A percentile compares a stretch with the other conserved stretches of the same genome.
These are phyloP conservation scores for Zanthoxylum bungeanum DNA, from an alignment of 345 rosid species.

Conservation along the genomic window DNA sequence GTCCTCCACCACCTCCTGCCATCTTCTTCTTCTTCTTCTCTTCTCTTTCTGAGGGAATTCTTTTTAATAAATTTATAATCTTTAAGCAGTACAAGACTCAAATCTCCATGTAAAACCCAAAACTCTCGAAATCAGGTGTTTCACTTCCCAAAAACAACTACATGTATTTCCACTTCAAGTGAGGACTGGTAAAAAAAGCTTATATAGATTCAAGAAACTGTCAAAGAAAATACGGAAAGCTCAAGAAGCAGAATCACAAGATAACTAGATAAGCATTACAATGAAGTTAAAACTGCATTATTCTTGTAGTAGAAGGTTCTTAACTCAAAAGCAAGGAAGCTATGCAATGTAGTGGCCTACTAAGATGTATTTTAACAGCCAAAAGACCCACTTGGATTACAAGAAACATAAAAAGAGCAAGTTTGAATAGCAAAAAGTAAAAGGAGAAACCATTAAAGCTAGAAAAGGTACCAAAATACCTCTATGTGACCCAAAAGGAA, in stretches of 20 bases:
- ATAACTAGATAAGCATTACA: slow-evolving; percentile 22
- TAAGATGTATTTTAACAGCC: slow-evolving; percentile 3
- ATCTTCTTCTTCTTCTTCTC: slow-evolving; percentile 20
- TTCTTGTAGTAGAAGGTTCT: slow-evolving; percentile 8
- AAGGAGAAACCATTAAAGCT: slow-evolving; percentile 15
- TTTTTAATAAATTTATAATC: neutral
- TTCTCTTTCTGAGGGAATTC: slow-evolving; percentile 9
- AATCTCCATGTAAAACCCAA: slow-evolving; percentile 19
- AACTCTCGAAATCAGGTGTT: slow-evolving; percentile 15
- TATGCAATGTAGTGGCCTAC: slow-evolving; percentile 5
- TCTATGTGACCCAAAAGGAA: slow-evolving; percentile 28
- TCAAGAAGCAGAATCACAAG: slow-evolving; percentile 19
- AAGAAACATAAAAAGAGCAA: slow-evolving; percentile 19
- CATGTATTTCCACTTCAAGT: neutral
- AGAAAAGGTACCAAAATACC: slow-evolving; percentile 23
- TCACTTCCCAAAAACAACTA: slow-evolving; percentile 14
- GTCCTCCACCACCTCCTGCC: slow-evolving; percentile 60
- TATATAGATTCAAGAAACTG: neutral
- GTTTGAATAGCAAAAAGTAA: slow-evolving; percentile 21
- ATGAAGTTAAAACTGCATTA: slow-evolving; percentile 11
- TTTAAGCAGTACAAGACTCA: slow-evolving; percentile 19
- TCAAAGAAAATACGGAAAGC: neutral
- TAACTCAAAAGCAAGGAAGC: slow-evolving; percentile 5
- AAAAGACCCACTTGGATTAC: slow-evolving; percentile 24
- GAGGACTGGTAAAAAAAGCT: neutral